These are phyloP conservation scores for Drechslerella coelobrocha DNA, from an alignment of 2,329 filamentous ascomycete genomes.

Conservation along the genomic window DNA sequence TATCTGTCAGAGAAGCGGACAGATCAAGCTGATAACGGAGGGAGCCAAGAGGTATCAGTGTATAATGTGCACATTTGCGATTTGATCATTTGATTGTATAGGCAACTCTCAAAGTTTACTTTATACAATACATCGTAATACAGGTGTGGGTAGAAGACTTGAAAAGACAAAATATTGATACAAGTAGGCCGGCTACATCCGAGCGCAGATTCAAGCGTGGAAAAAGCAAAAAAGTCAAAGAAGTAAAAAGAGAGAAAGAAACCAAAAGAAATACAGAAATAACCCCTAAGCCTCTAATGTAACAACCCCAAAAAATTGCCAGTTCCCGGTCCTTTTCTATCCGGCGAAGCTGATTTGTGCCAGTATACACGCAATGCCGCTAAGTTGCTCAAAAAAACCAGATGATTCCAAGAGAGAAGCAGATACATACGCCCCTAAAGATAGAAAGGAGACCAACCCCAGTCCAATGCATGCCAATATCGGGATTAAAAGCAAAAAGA, in stretches of 20 bases:
- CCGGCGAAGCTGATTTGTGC: conserved; percentile 29
- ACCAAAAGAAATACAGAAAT: conserved; percentile 14
- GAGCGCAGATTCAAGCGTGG: background rate
- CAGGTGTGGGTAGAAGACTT: too few species aligned
- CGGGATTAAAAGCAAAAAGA: too few species aligned
- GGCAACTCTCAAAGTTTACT: conserved; percentile 41
- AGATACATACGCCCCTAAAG: conserved; percentile 1
- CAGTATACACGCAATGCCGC: conserved; percentile 44
- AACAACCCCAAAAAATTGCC: conserved; percentile 23
- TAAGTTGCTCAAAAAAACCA: conserved; percentile 40
- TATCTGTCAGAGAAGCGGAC: conserved; percentile 37
- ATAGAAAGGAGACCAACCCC: conserved; percentile 6
- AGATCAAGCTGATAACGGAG: conserved; percentile 13
- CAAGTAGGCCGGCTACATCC: conserved; percentile 19
- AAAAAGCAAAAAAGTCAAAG: background rate
- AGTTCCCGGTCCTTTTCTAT: conserved; percentile 27
- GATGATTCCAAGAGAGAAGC: conserved; percentile 22
- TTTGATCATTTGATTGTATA: conserved; percentile 16
- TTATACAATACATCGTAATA: conserved; percentile 33
- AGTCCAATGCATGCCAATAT: conserved; percentile 32
- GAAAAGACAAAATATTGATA: conserved; percentile 25
- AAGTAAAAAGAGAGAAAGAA: conserved; percentile 4
- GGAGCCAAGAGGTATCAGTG: conserved; percentile 12
- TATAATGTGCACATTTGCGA: conserved; percentile 31
- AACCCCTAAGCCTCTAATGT: conserved; percentile 40